phyloP scores from a whole-genome alignment of 805 yeast species.

The Lachancea mirantina region DNA sequence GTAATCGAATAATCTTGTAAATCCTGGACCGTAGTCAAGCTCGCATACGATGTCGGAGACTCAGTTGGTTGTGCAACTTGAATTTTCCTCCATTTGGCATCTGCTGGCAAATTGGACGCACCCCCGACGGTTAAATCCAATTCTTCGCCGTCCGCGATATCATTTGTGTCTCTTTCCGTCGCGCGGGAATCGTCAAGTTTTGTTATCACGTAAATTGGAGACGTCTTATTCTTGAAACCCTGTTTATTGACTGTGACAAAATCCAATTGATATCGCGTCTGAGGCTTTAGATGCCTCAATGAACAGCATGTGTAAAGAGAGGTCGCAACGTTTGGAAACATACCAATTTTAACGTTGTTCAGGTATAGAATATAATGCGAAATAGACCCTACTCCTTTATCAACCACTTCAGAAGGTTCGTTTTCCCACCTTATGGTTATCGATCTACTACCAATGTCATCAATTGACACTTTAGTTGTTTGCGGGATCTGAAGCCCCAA shows the following conservation, averaged over 20 bases:
- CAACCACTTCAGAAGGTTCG: conserved; percentile 16
- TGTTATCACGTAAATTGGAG: conserved; percentile 28
- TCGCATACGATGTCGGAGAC: conserved; percentile 19
- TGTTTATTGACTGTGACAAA: conserved; percentile 28
- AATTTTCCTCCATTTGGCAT: conserved; percentile 12
- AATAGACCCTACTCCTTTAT: conserved; percentile 11
- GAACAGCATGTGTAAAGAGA: conserved; percentile 30
- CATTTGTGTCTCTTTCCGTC: conserved; percentile 5
- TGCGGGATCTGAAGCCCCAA: conserved; percentile 28
- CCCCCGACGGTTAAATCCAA: conserved; percentile 1
- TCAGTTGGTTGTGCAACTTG: conserved; percentile 6
- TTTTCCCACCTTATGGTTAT: conserved; percentile 33
- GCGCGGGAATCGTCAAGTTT: conserved; percentile 2
- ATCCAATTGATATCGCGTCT: conserved; percentile 27
- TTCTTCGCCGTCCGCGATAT: conserved; percentile 19
- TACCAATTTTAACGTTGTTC: conserved; percentile 26
- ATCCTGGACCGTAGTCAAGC: conserved; percentile 24
- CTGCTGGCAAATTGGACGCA: conserved; percentile 10
- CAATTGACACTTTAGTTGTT: conserved; percentile 30
- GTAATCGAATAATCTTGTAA: conserved; percentile 26
- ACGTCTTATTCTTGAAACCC: conserved; percentile 30
- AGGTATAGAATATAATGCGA: conserved; percentile 27
- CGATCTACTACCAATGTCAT: conserved; percentile 23
- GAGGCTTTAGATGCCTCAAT: conserved; percentile 20
- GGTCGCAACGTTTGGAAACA: conserved; percentile 25